phyloP scores from a whole-genome alignment of 768 basidiomycete species.

The Rhodotorula toruloides region DNA sequence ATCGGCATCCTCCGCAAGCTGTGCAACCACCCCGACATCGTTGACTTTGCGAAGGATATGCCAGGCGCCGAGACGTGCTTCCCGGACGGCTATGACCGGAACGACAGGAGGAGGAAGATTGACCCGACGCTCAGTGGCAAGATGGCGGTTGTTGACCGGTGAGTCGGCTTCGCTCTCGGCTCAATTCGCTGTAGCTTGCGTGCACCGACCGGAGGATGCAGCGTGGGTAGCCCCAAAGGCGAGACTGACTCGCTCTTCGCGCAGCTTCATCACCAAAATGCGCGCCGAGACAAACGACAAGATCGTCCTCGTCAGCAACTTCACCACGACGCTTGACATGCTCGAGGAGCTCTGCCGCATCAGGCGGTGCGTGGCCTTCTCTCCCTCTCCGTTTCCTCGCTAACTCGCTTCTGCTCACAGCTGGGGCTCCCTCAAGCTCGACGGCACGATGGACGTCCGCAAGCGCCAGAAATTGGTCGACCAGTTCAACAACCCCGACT shows the following conservation, averaged over 20 bases:
- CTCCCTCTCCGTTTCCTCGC: not conserved
- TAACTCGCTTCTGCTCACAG: not conserved
- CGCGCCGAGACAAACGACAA: constrained; percentile 80
- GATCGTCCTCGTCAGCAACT: constrained; percentile 90
- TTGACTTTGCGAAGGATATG: constrained; percentile 49
- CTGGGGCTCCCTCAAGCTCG: constrained; percentile 38
- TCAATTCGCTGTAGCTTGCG: constrained; percentile 40
- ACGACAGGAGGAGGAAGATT: constrained; percentile 34
- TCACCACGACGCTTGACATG: constrained; percentile 87
- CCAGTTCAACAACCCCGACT: constrained; percentile 64
- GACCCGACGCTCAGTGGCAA: constrained; percentile 38
- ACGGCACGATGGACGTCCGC: constrained; percentile 45
- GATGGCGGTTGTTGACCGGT: constrained; percentile 43
- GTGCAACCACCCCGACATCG: constrained; percentile 82
- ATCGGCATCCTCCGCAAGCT: constrained; percentile 83
- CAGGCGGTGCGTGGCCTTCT: constrained; percentile 17
- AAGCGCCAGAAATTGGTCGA: constrained; percentile 89
- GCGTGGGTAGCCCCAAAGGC: no score
- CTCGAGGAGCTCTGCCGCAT: constrained; percentile 56
- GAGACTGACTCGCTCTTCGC: not conserved
- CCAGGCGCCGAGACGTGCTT: constrained; percentile 44
- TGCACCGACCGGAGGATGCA: constrained; percentile 60
- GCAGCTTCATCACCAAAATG: constrained; percentile 55
- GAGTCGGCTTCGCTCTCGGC: constrained; percentile 52
- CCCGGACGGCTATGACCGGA: constrained; percentile 41